Conservation (phyloP, 2,329 filamentous ascomycete genomes). For the Zymoseptoria passerinii region DNA sequence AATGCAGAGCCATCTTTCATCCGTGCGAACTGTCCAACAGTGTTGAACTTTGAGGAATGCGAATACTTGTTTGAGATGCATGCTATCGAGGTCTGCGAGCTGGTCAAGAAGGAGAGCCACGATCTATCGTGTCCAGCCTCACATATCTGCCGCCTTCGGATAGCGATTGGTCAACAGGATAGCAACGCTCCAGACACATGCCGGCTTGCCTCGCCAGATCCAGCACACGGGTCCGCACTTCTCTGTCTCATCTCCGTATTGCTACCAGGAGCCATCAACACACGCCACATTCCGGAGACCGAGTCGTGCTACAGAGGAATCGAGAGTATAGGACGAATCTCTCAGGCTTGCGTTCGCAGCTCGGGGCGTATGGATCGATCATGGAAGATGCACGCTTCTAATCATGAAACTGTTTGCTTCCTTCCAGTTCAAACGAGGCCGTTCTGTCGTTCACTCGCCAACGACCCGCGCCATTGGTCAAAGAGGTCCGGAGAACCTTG, state of each 20-base stretch:
- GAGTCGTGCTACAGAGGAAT: too few species aligned
- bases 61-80: background rate
- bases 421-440: too few species aligned
- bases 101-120: too few species aligned
- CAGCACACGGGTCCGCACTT: background rate
- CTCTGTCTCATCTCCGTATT: background rate
- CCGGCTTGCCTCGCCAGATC: too few species aligned
- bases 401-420: too few species aligned
- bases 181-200: background rate
- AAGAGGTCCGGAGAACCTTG: background rate
- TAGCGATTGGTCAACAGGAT: background rate
- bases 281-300: background rate
- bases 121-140: background rate
- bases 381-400: background rate
- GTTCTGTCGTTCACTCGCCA: too few species aligned
- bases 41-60: background rate
- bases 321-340: too few species aligned
- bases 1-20: background rate
- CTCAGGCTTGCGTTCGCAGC: too few species aligned
- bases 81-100: background rate
- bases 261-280: background rate
- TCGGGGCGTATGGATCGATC: too few species aligned
- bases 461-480: background rate
- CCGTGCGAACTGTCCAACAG: background rate
- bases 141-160: background rate